Conservation (phyloP, 2,329 filamentous ascomycete genomes). For the Didymella pomorum region DNA sequence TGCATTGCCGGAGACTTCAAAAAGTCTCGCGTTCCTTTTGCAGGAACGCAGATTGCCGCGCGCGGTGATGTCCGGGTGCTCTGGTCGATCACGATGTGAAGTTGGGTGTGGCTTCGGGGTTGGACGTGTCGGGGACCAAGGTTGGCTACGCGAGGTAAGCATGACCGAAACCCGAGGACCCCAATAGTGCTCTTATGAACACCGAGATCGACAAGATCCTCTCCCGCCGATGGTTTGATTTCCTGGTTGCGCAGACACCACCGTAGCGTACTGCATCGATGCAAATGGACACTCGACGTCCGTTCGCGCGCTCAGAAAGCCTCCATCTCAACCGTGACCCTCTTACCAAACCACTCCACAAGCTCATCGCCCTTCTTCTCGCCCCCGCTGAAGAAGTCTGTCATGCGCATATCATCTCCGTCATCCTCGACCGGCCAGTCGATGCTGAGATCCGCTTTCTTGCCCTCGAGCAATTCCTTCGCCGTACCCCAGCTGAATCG, state of each 20-base stretch:
- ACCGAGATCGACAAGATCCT: slow-evolving; percentile 5
- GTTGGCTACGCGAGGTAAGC: slow-evolving; percentile 16
- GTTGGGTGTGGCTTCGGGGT: slow-evolving; percentile 21
- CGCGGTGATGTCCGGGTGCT: slow-evolving; percentile 10
- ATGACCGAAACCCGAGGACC: slow-evolving; percentile 21
- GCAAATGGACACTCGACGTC: not conserved
- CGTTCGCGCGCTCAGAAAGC: slow-evolving; percentile 64
- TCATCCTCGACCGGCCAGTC: slow-evolving; percentile 88
- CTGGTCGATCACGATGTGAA: slow-evolving; percentile 2
- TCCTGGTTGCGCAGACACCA: not conserved
- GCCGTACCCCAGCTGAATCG: slow-evolving; percentile 96
- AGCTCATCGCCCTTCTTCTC: slow-evolving; percentile 69
- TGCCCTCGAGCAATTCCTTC: slow-evolving; percentile 89
- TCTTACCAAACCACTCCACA: slow-evolving; percentile 81
- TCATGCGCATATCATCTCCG: slow-evolving; percentile 71
- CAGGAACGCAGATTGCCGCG: slow-evolving; percentile 16
- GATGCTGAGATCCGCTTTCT: slow-evolving; percentile 71
- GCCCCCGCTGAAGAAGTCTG: slow-evolving; percentile 72
- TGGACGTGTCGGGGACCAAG: slow-evolving; percentile 12
- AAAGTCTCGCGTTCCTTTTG: slow-evolving; percentile 15
- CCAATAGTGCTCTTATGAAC: slow-evolving; percentile 1
- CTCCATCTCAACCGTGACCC: slow-evolving; percentile 73
- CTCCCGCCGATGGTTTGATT: not conserved
- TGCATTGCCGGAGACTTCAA: slow-evolving; percentile 13
- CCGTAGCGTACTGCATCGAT: not conserved